Conservation (phyloP, 2,329 filamentous ascomycete genomes). For the Davidsoniella virescens region DNA sequence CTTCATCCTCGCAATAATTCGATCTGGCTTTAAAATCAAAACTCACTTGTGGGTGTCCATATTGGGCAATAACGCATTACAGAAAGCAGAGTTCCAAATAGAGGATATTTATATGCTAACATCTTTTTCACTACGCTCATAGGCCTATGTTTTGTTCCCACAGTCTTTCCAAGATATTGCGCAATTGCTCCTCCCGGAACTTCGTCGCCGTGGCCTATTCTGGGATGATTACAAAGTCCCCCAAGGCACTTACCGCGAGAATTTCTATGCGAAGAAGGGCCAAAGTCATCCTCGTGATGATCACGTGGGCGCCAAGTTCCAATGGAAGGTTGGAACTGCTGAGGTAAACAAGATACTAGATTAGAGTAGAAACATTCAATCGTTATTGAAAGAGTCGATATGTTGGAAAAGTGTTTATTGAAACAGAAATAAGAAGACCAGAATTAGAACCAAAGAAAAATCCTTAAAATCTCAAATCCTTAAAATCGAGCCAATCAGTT, state of each 20-base stretch:
- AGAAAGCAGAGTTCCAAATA: background rate
- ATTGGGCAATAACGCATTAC: background rate
- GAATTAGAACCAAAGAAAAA: too few species aligned
- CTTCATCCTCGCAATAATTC: too few species aligned
- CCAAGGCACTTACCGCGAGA: conserved; percentile 44
- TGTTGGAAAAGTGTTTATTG: too few species aligned
- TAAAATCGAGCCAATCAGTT: too few species aligned
- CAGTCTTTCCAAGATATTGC: conserved; percentile 52
- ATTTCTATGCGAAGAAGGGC: conserved; percentile 29
- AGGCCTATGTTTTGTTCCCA: conserved; percentile 47
- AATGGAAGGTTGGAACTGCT: conserved; percentile 2
- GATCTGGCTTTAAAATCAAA: too few species aligned
- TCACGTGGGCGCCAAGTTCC: background rate
- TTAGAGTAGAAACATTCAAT: too few species aligned
- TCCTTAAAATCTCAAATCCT: too few species aligned
- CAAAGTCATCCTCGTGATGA: background rate
- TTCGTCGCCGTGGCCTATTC: conserved; percentile 41
- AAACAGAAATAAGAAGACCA: too few species aligned
- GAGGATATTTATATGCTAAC: too few species aligned
- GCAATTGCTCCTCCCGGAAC: conserved; percentile 47
- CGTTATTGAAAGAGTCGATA: too few species aligned
- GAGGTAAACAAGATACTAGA: background rate
- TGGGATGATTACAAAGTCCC: conserved; percentile 37
- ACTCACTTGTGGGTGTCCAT: too few species aligned
- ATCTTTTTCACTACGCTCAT: too few species aligned